These are phyloP conservation scores for Xylariomycetidae sp. DNA, from an alignment of 2,329 filamentous ascomycete species.

Conservation along the genomic window DNA sequence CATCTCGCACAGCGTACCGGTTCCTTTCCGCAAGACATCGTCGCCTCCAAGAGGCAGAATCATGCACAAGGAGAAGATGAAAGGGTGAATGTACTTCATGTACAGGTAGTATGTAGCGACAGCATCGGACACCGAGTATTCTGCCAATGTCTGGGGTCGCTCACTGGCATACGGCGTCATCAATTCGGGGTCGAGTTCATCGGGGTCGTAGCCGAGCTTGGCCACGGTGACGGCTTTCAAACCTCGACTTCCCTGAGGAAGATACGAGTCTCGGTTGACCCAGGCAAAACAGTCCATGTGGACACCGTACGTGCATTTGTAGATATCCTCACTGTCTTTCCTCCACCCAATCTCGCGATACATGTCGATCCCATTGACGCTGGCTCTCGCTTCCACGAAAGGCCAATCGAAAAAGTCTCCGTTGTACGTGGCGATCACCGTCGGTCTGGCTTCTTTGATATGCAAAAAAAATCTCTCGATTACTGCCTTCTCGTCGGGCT, in stretches of 20 bases:
- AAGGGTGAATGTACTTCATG: conserved; percentile 99
- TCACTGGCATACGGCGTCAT: conserved; percentile 93
- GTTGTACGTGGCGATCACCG: conserved; percentile 99
- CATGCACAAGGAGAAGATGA: conserved; percentile 97
- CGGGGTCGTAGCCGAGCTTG: conserved; percentile 96
- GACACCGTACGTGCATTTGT: conserved; percentile 90
- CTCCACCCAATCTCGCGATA: conserved; percentile 97
- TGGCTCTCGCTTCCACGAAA: conserved; percentile 90
- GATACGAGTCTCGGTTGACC: conserved; percentile 97
- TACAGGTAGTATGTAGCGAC: conserved; percentile 98
- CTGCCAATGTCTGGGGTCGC: conserved; percentile 86
- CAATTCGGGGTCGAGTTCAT: conserved; percentile 93
- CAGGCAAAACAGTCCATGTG: conserved; percentile 99
- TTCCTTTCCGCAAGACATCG: conserved; percentile 90
- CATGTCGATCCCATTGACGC: conserved; percentile 96
- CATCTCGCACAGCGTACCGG: conserved; percentile 99
- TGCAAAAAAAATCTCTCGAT: conserved; percentile 93
- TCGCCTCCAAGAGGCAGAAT: conserved; percentile 92
- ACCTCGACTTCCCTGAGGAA: conserved; percentile 94
- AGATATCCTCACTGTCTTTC: conserved; percentile 93
- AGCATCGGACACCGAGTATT: conserved; percentile 98
- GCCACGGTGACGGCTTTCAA: conserved; percentile 96
- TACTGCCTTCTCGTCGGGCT: conserved; percentile 82
- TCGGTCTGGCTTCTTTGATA: conserved; percentile 90
- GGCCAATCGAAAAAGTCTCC: conserved; percentile 99